Percentiles rank a stretch among this genome's conserved stretches.
Evolutionary conservation across 2,329 filamentous ascomycete species (phyloP).

Genomic region (Chaetothyriales sp.): DNA sequence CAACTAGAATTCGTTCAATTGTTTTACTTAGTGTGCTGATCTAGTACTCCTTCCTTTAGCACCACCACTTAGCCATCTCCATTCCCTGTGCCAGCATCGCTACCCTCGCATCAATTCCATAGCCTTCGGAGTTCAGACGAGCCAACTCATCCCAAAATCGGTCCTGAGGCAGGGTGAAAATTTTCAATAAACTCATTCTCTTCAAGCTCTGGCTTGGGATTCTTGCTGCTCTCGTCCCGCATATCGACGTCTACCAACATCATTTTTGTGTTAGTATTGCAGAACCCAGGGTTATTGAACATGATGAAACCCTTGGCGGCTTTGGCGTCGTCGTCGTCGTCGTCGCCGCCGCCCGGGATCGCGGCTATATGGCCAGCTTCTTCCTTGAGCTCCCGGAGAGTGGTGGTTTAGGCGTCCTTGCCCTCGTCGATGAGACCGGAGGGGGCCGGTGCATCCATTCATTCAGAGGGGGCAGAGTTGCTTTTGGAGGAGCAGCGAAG

Average conservation of each 20-base stretch:
- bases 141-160: conserved; percentile 54
- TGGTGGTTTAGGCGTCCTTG: conserved; percentile 43
- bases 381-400: conserved; percentile 46
- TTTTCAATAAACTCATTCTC: conserved; percentile 74
- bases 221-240: conserved; percentile 52
- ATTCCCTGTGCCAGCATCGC: conserved; percentile 68
- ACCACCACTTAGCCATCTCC: conserved; percentile 47
- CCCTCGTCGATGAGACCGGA: conserved; percentile 46
- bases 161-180: conserved; percentile 53
- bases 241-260: conserved; percentile 63
- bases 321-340: conserved; percentile 8
- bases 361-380: conserved; percentile 49
- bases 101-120: conserved; percentile 65
- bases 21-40: no score
- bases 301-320: conserved; percentile 17
- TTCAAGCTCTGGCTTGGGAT: conserved; percentile 56
- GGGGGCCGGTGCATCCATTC: conserved; percentile 44
- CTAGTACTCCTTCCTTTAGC: no score
- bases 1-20: no score
- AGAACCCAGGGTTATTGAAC: conserved; percentile 33
- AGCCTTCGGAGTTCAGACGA: conserved; percentile 54
- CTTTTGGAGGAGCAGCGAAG: conserved; percentile 33
- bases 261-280: conserved; percentile 38
- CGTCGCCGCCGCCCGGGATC: conserved; percentile 4
- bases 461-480: conserved; percentile 48